A percentile compares a stretch with the other conserved stretches of the same genome.
Conservation (phyloP, 192 early-diverging fungal species). For the Umbelopsis vinacea region DNA sequence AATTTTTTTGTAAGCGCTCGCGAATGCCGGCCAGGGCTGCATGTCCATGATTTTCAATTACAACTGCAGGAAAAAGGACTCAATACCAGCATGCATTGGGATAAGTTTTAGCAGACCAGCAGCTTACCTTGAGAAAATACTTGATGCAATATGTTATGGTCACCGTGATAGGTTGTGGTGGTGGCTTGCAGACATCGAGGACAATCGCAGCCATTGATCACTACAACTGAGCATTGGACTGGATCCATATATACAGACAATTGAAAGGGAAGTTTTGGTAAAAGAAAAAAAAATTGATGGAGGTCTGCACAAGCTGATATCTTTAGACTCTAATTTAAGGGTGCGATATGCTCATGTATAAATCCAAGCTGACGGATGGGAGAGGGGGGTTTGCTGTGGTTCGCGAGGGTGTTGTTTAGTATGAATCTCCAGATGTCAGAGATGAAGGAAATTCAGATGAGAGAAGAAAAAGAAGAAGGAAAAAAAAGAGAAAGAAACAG, state of each 20-base stretch:
- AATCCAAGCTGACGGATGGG: not conserved
- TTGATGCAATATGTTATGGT: constrained; percentile 6
- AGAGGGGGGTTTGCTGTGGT: not conserved
- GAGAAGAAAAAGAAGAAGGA: not conserved
- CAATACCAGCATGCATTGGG: not conserved
- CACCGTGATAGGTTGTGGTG: not conserved
- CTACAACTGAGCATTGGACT: constrained; percentile 22
- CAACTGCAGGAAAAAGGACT: constrained; percentile 4
- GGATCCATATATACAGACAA: constrained; percentile 16
- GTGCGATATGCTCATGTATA: constrained; percentile 8
- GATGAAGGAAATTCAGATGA: not conserved
- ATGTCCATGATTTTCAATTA: constrained; percentile 22
- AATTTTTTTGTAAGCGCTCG: constrained; percentile 17
- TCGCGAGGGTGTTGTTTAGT: not conserved
- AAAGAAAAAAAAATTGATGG: not conserved
- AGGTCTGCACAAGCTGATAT: not conserved
- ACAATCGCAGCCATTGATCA: constrained; percentile 20
- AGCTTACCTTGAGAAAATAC: constrained; percentile 21
- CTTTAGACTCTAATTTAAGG: not conserved
- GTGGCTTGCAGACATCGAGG: constrained; percentile 7
- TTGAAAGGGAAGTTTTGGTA: not conserved
- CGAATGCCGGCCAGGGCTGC: not conserved
- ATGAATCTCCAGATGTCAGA: too few relatives aligned
- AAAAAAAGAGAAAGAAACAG: not conserved
- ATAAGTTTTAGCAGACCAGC: not conserved